phyloP scores from a whole-genome alignment of 495 filamentous ascomycete species.

The Talaromyces nanjingensis region DNA sequence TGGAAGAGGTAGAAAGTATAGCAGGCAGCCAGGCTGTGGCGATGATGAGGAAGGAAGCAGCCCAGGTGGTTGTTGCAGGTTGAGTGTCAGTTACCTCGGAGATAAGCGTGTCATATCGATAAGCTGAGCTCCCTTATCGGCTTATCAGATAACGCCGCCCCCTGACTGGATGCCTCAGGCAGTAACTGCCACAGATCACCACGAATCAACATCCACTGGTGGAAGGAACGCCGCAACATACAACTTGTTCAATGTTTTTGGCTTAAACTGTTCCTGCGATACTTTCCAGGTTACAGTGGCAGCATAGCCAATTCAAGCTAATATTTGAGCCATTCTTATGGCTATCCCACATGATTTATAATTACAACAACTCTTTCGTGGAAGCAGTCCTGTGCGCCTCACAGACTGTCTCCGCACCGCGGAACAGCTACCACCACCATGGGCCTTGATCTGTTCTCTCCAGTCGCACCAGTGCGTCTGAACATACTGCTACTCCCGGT shows the following conservation, averaged over 20 bases:
- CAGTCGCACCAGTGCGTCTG: conserved; percentile 82
- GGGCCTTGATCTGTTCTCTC: conserved; percentile 79
- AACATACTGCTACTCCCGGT: conserved; percentile 77
- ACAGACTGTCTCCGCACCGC: conserved; percentile 23
- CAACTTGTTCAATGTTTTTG: background rate
- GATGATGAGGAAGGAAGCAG: background rate
- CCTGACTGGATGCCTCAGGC: conserved; percentile 6
- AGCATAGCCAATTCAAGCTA: background rate
- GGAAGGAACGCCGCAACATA: background rate
- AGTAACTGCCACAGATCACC: background rate
- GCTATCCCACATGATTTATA: conserved; percentile 20
- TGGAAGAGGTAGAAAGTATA: background rate
- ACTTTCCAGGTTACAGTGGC: background rate
- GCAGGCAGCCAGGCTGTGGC: background rate
- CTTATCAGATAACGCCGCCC: background rate
- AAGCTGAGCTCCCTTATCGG: background rate
- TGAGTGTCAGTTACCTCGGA: background rate
- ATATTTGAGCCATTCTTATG: background rate
- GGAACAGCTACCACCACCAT: conserved; percentile 54
- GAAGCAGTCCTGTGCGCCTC: conserved; percentile 29
- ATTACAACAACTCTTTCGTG: conserved; percentile 20
- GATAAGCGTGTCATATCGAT: conserved; percentile 4
- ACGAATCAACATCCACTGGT: background rate
- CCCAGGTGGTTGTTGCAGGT: background rate
- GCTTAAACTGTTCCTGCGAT: background rate